phyloP scores from a whole-genome alignment of 352 stramenopile genomes.

The Pythium folliculosum region DNA sequence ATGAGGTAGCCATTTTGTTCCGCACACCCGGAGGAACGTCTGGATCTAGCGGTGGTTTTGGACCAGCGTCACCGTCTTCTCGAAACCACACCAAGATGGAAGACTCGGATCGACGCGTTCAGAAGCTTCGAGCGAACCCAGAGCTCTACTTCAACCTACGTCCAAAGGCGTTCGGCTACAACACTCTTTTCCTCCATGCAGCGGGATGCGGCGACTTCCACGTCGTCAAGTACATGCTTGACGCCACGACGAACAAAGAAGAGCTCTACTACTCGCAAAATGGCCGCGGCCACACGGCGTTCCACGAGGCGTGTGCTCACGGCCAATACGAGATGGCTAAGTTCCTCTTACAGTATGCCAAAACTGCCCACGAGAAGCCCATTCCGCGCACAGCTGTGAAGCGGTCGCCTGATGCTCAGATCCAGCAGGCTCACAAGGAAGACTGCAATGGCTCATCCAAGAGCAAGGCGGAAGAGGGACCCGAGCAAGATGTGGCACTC shows the following conservation, averaged over 20 bases:
- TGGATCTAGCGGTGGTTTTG: background rate
- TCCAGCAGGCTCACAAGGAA: constrained; percentile 11
- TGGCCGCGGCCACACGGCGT: constrained; percentile 49
- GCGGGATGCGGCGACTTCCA: constrained; percentile 71
- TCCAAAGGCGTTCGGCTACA: constrained; percentile 54
- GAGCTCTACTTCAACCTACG: constrained; percentile 55
- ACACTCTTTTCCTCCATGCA: constrained; percentile 72
- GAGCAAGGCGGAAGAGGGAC: constrained; percentile 15
- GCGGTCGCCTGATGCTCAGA: background rate
- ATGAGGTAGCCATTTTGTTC: constrained; percentile 58
- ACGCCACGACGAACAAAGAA: constrained; percentile 26
- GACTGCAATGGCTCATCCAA: background rate
- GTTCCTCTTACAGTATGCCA: constrained; percentile 45
- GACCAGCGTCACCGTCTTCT: constrained; percentile 27
- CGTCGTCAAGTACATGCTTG: constrained; percentile 77
- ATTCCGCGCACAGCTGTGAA: background rate
- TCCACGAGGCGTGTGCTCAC: constrained; percentile 68
- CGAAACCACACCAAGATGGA: constrained; percentile 66
- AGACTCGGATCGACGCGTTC: constrained; percentile 64
- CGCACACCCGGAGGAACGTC: constrained; percentile 16
- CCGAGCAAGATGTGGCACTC: constrained; percentile 19
- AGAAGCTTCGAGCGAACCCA: constrained; percentile 48
- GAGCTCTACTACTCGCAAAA: constrained; percentile 58
- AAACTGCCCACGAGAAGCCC: constrained; percentile 20
- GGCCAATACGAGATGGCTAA: constrained; percentile 78